A percentile compares a stretch with the other conserved stretches of the same genome.
phyloP scores from a whole-genome alignment of 1,284 basidiomycete species.

The Cutaneotrichosporon cavernicola region DNA sequence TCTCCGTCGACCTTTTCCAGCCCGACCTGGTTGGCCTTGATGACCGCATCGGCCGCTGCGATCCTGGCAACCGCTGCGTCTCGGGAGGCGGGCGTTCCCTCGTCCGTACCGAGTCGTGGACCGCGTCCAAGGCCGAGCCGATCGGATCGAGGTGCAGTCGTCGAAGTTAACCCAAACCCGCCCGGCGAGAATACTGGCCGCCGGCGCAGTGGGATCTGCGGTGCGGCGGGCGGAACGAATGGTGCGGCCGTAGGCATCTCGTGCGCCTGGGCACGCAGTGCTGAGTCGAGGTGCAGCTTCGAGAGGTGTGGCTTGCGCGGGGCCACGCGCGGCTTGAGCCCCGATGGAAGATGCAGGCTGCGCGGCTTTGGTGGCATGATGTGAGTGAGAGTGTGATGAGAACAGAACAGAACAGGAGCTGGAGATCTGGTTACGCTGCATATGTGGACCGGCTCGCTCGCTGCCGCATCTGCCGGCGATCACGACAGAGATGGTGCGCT shows the following conservation, averaged over 20 bases:
- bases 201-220: conserved; percentile 44
- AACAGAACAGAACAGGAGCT: not conserved
- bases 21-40: conserved; percentile 28
- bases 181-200: conserved; percentile 49
- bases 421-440: not conserved
- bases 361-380: conserved; percentile 23
- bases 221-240: conserved; percentile 35
- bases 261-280: conserved; percentile 19
- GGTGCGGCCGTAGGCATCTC: conserved; percentile 15
- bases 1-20: conserved; percentile 36
- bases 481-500: not conserved
- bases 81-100: conserved; percentile 6
- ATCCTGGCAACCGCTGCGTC: conserved; percentile 26
- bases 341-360: conserved; percentile 22
- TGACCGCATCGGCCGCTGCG: conserved; percentile 29
- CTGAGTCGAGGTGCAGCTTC: conserved; percentile 27
- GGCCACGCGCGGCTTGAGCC: conserved; percentile 14
- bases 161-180: conserved; percentile 47
- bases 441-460: not conserved
- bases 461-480: not conserved
- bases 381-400: not conserved
- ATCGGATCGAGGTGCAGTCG: conserved; percentile 27
- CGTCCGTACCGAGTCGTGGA: conserved; percentile 31
- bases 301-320: conserved; percentile 28
- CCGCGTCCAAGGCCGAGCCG: conserved; percentile 16